These are phyloP conservation scores for Chlamydomonas sp. DNA, from an alignment of 139 green algal species.

Conservation along the genomic window DNA sequence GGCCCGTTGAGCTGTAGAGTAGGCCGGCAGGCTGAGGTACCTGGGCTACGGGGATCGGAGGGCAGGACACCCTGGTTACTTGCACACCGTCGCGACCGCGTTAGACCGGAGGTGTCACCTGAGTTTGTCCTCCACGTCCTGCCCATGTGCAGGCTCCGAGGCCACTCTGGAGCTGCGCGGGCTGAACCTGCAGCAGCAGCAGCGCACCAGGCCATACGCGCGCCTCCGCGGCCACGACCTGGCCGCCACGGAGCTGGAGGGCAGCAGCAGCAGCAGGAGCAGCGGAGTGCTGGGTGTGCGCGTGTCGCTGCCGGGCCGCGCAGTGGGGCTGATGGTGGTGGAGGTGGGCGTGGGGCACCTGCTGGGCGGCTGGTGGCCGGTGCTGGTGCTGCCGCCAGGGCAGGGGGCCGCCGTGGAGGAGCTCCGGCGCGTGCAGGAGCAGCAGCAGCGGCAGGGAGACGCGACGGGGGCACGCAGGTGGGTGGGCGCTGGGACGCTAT, in stretches of 20 bases:
- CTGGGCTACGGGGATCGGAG: no score
- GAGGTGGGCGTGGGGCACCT: conserved; percentile 32
- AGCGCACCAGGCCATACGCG: background rate
- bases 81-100: no score
- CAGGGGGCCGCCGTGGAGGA: background rate
- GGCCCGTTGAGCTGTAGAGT: background rate
- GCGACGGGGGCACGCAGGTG: background rate
- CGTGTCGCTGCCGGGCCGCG: background rate
- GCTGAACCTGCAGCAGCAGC: background rate
- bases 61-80: no score
- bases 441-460: background rate
- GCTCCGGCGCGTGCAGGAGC: background rate
- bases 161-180: conserved; percentile 9
- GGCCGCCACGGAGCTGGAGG: background rate
- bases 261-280: background rate
- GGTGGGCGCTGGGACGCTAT: background rate
- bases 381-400: conserved; percentile 23
- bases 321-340: conserved; percentile 17
- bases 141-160: background rate
- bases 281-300: background rate
- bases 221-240: conserved; percentile 23
- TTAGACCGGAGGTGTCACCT: no score
- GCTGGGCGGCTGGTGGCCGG: conserved; percentile 37
- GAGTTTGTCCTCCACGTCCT: no score
- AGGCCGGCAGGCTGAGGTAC: background rate